These are phyloP conservation scores for Dalbergia cochinchinensis DNA, from an alignment of 306 rosid species.

Conservation along the genomic window DNA sequence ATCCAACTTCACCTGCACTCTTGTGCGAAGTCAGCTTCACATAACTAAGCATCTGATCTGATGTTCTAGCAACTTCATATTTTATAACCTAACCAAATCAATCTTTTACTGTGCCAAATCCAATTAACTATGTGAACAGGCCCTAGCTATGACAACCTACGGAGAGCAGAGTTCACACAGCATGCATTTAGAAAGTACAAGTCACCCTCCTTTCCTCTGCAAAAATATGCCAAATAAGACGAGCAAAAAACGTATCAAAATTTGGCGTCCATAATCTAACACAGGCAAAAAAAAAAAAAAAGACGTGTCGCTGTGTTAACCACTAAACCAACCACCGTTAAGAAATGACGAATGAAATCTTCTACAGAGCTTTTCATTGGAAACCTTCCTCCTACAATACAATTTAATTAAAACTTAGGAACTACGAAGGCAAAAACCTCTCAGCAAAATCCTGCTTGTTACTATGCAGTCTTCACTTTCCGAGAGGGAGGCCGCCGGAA, in stretches of 20 bases:
- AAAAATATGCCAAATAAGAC: constrained; percentile 39
- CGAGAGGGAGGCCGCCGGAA: constrained; percentile 97
- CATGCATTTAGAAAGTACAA: constrained; percentile 1
- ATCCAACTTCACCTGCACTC: background rate
- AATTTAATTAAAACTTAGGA: constrained; percentile 27
- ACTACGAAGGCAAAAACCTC: constrained; percentile 35
- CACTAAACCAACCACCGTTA: constrained; percentile 40
- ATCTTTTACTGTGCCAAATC: constrained; percentile 41
- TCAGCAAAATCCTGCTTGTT: constrained; percentile 20
- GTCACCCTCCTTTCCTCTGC: constrained; percentile 20
- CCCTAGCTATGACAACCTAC: constrained; percentile 26
- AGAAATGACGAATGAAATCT: constrained; percentile 19
- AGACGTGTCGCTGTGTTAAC: constrained; percentile 36
- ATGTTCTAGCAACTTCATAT: background rate
- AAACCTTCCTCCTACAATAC: constrained; percentile 44
- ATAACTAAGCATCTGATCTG: background rate
- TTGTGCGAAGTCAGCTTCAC: background rate
- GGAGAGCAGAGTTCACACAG: constrained; percentile 1
- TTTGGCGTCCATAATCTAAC: constrained; percentile 42
- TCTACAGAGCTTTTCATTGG: constrained; percentile 40
- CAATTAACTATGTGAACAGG: constrained; percentile 2
- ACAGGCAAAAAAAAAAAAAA: constrained; percentile 20
- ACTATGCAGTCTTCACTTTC: constrained; percentile 90
- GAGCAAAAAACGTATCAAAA: constrained; percentile 46
- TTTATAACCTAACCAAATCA: constrained; percentile 9